These are phyloP conservation scores for Phaffomyces thermotolerans DNA, from an alignment of 805 yeast species.

Conservation along the genomic window DNA sequence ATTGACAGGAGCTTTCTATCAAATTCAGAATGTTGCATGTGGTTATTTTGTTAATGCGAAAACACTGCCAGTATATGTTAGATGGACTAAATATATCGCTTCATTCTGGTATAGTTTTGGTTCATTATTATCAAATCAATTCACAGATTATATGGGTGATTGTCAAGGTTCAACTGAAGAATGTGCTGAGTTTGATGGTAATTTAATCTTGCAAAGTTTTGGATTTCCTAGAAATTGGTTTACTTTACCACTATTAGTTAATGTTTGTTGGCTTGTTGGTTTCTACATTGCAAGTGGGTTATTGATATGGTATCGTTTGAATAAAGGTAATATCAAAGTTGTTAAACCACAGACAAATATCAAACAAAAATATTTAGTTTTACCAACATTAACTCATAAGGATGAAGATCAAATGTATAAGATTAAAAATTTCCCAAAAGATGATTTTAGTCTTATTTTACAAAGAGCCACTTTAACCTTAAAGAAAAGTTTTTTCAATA, in stretches of 20 bases:
- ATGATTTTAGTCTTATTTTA: constrained; percentile 5
- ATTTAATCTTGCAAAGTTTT: constrained; percentile 41
- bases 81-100: constrained; percentile 72
- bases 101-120: constrained; percentile 75
- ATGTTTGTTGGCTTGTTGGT: constrained; percentile 52
- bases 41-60: constrained; percentile 73
- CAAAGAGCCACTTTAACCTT: constrained; percentile 7
- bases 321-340: constrained; percentile 11
- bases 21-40: constrained; percentile 64
- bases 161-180: constrained; percentile 43
- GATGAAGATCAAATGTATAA: background rate
- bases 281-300: constrained; percentile 44
- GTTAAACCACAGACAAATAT: constrained; percentile 13
- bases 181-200: constrained; percentile 49
- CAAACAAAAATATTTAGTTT: too few relatives aligned
- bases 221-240: constrained; percentile 65
- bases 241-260: constrained; percentile 53
- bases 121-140: constrained; percentile 54
- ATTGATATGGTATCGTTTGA: constrained; percentile 37
- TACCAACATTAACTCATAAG: background rate
- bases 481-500: constrained; percentile 7
- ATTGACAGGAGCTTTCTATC: constrained; percentile 17
- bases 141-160: constrained; percentile 50
- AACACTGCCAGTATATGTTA: constrained; percentile 72
- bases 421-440: background rate